Base-by-base conservation (phyloP, 106 monocot genomes). In the Dioscorea dumetorum region DNA sequence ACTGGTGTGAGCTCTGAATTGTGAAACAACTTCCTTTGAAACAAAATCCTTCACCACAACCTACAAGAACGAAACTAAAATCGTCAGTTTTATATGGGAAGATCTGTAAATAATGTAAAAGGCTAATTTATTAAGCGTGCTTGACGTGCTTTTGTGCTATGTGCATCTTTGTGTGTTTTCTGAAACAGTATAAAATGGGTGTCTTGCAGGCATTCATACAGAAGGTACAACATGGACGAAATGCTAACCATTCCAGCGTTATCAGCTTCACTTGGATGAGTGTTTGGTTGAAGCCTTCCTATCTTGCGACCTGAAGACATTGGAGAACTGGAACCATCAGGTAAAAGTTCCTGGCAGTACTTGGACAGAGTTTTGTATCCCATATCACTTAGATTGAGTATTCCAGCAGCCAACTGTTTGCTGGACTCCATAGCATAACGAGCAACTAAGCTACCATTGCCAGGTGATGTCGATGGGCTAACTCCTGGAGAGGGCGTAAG, bases 351-450 rank as follows among this genome's bases (percentile, higher is more conserved):
- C 17, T 91, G 88, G 64, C 76, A 97, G 64, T 89, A 97, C 77
- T 91, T 97, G 35, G 88, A 86, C 33, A 91, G 53, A 12, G 91
- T 97, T 71, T 89, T 97, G 58, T 89, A 91, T 57, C 91, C 86
- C 88, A 86, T 91, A 60, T 97, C 95, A 67, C 95, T 86, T 49
- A 95, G 77, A 78, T 86, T 88, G 41, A 91, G 79, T 69, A 97
- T 82, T 63, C 95, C 95, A 80, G 86, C 80, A 75, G 97, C 97
- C 57, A 99, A 72, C 18, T 90, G 92, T 76, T 99, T 99, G 57
- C 89, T 99, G 17, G 92, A 92, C 71, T 99, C 97, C 89, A 99
- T 85, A 41, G 97, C 97, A 84, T 99, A 99, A 51, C 91, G 85
- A 75, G 95, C 91, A 82, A 97, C 91, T 61, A 97, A 84, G 64